Conservation (phyloP, 129 eudicot genomes). For the Saussurea involucrata region DNA sequence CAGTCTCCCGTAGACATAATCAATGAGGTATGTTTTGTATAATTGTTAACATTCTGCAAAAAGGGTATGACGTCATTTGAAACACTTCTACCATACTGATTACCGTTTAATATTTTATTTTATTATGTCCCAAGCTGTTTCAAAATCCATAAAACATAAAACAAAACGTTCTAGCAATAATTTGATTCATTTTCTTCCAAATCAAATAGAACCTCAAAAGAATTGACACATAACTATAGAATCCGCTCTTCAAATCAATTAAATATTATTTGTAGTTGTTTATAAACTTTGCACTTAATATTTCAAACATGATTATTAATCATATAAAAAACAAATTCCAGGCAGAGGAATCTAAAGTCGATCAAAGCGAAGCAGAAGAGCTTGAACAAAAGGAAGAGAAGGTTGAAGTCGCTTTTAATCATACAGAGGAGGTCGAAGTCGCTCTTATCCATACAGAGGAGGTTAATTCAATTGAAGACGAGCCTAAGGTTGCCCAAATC, state of each 20-base stretch:
- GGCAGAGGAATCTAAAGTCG: not conserved
- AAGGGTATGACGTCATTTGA: not conserved
- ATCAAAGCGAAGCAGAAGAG: not conserved
- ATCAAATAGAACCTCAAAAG: not conserved
- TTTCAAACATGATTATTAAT: not conserved
- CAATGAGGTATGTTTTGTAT: not conserved
- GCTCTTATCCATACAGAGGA: not conserved
- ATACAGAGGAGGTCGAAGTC: not conserved
- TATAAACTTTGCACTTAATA: not conserved
- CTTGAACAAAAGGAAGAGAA: not conserved
- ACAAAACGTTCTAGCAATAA: not conserved
- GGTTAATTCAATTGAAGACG: not conserved
- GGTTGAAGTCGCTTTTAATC: not conserved
- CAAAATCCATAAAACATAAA: not conserved
- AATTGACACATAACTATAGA: not conserved
- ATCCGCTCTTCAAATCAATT: not conserved
- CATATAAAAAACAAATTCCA: not conserved
- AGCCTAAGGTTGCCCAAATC: not conserved
- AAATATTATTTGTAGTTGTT: not conserved
- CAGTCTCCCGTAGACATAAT: not conserved
- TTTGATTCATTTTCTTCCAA: not conserved
- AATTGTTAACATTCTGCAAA: not conserved
- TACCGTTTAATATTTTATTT: not conserved
- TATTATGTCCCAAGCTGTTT: not conserved
- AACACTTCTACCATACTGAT: not conserved